Conservation (phyloP, 805 yeast genomes). For the Ogataea chonburiensis region DNA sequence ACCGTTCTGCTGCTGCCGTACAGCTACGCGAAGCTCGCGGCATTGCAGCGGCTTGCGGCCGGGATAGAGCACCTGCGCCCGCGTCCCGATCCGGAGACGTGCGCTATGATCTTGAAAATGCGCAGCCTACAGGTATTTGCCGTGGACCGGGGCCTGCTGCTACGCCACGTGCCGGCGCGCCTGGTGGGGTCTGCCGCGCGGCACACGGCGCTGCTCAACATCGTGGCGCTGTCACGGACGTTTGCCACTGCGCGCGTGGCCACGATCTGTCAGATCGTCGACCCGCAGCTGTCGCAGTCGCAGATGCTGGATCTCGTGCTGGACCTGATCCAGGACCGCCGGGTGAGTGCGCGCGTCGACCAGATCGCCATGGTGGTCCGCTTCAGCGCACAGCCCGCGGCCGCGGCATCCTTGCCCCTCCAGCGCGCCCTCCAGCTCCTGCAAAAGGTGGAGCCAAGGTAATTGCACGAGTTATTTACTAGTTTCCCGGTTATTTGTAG, state of each 20-base stretch:
- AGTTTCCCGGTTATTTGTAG: too few species aligned
- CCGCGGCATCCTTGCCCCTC: too few species aligned
- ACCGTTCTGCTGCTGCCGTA: conserved; percentile 17
- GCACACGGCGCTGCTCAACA: conserved; percentile 23
- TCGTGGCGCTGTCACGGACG: conserved; percentile 22
- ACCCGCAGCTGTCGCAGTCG: conserved; percentile 7
- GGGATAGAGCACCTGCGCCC: background rate
- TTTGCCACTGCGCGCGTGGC: conserved; percentile 21
- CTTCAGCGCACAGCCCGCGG: too few species aligned
- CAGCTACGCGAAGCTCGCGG: conserved; percentile 13
- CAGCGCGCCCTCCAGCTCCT: too few species aligned
- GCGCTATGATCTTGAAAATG: conserved; percentile 2
- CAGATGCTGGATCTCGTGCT: conserved; percentile 19
- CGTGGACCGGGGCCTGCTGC: background rate
- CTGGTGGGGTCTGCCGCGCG: conserved; percentile 5
- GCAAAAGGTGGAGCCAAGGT: too few species aligned
- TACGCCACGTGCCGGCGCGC: background rate
- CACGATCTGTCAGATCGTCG: conserved; percentile 16
- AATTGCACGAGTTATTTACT: conserved; percentile 8
- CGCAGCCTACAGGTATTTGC: conserved; percentile 2
- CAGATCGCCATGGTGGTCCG: conserved; percentile 20
- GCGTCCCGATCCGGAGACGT: too few species aligned
- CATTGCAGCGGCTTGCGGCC: conserved; percentile 4
- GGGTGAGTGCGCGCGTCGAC: conserved; percentile 28
- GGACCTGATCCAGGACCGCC: conserved; percentile 22